A percentile compares a stretch with the other conserved stretches of the same genome.
Conservation (phyloP, 2,329 filamentous ascomycete genomes). For the Aspergillus sp. region DNA sequence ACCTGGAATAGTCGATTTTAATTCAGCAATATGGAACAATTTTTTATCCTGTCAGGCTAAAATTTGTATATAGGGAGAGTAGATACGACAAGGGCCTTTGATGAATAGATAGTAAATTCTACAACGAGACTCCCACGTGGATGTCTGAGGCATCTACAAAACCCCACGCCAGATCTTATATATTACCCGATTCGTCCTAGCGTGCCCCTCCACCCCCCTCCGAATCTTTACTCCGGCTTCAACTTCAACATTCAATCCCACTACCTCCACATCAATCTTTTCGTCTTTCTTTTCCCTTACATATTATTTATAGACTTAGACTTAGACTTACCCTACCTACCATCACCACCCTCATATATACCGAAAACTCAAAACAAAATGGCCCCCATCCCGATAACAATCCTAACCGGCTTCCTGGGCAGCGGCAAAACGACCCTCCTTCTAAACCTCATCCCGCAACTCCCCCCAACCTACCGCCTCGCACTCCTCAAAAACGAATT, state of each 20-base stretch:
- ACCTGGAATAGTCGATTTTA: too few relatives aligned
- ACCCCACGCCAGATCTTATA: conserved; percentile 5
- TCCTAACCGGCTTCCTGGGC: conserved; percentile 93
- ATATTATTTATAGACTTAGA: background rate
- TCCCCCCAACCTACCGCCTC: conserved; percentile 82
- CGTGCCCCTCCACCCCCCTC: conserved; percentile 1
- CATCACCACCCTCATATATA: background rate
- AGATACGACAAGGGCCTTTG: too few relatives aligned
- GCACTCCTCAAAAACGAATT: conserved; percentile 98
- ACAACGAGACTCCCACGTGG: conserved; percentile 12
- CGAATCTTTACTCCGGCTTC: conserved; percentile 6
- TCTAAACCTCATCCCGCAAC: conserved; percentile 88
- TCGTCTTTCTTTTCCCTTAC: background rate
- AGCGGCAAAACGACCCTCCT: conserved; percentile 96
- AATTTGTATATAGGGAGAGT: too few relatives aligned
- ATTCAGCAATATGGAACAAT: too few relatives aligned
- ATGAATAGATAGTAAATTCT: conserved; percentile 45
- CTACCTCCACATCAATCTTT: background rate
- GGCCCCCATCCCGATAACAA: conserved; percentile 82
- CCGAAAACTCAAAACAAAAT: conserved; percentile 39
- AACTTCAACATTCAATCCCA: background rate
- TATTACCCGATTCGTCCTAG: conserved; percentile 16
- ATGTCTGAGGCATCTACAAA: background rate
- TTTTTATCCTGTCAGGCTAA: too few relatives aligned
- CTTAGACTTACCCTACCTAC: background rate